Conservation (phyloP, 2,329 filamentous ascomycete genomes). For the Alternaria gansuensis region DNA sequence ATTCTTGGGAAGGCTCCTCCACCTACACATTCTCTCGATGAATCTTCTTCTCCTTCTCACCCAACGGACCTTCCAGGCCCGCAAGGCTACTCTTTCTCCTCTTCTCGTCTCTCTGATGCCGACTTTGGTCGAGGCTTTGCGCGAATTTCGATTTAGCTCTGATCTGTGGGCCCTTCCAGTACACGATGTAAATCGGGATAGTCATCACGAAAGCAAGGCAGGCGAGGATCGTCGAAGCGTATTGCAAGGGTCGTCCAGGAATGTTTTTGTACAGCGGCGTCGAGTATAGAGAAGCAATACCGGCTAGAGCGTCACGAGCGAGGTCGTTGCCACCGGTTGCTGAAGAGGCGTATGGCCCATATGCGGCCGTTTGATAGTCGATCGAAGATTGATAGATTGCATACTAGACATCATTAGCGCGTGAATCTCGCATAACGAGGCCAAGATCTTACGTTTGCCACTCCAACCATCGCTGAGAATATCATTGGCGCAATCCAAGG, state of each 20-base stretch:
- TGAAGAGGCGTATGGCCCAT: conserved; percentile 76
- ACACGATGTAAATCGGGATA: conserved; percentile 65
- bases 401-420: conserved; percentile 52
- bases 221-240: conserved; percentile 64
- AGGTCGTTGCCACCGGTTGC: conserved; percentile 81
- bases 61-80: conserved; percentile 15
- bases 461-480: conserved; percentile 71
- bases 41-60: conserved; percentile 16
- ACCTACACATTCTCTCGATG: conserved; percentile 16
- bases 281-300: conserved; percentile 73
- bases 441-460: conserved; percentile 64
- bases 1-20: too few species aligned
- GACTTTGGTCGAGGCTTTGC: conserved; percentile 51
- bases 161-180: conserved; percentile 64
- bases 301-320: conserved; percentile 76
- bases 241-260: conserved; percentile 57
- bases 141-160: conserved; percentile 63
- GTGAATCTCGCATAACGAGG: too few species aligned
- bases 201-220: conserved; percentile 60
- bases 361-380: conserved; percentile 78
- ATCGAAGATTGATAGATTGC: conserved; percentile 79
- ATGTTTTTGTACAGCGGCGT: conserved; percentile 59
- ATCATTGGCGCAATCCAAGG: conserved; percentile 75
- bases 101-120: conserved; percentile 41
- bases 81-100: conserved; percentile 39